phyloP scores from a whole-genome alignment of 225 moss, liverwort and hornwort genomes.

The Bryoerythrophyllum caledonicum region DNA sequence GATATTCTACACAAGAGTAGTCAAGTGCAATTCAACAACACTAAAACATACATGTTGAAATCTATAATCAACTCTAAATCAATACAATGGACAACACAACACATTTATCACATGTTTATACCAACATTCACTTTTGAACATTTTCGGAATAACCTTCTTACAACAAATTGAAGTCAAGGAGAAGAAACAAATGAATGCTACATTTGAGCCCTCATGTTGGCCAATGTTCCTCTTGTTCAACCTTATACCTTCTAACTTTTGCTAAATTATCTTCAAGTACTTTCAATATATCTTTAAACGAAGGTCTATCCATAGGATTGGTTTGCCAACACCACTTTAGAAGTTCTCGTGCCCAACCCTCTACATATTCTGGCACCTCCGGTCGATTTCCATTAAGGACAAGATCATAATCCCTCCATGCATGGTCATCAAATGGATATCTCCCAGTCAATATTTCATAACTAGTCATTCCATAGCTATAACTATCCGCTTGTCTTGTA shows the following conservation, averaged over 20 bases:
- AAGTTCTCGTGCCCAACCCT: not conserved
- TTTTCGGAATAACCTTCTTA: too few species aligned
- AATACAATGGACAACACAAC: too few species aligned
- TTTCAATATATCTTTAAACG: not conserved
- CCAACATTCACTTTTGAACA: too few species aligned
- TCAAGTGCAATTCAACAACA: too few species aligned
- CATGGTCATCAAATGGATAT: not conserved
- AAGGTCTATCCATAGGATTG: not conserved
- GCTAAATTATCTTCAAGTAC: not conserved
- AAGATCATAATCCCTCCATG: not conserved
- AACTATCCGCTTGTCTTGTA: not conserved
- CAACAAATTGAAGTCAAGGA: too few species aligned
- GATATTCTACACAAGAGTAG: too few species aligned
- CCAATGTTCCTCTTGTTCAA: not conserved
- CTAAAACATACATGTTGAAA: too few species aligned
- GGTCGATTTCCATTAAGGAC: not conserved
- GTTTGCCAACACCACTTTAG: not conserved
- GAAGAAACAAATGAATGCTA: not conserved
- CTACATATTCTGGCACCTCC: not conserved
- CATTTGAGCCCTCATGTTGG: not conserved
- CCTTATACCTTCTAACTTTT: not conserved
- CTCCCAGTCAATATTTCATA: not conserved
- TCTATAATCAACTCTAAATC: too few species aligned
- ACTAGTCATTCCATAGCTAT: not conserved
- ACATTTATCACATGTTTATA: too few species aligned